A percentile compares a stretch with the other conserved stretches of the same genome.
phyloP scores from a whole-genome alignment of 2,329 filamentous ascomycete genomes.

The Colletotrichum chrysophilum region DNA sequence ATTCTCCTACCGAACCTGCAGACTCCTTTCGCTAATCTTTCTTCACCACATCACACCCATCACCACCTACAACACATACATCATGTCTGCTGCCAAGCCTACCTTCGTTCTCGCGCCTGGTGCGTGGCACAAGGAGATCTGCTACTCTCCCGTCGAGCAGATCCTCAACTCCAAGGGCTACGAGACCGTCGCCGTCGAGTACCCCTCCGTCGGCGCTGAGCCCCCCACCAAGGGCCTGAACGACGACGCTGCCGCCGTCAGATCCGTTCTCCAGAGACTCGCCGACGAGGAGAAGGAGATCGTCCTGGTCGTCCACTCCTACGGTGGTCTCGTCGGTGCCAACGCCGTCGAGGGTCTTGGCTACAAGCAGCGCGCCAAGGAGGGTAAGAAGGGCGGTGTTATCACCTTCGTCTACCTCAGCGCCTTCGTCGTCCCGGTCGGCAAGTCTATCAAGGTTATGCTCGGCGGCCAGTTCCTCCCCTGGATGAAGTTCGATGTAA shows the following conservation, averaged over 20 bases:
- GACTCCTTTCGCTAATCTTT: not conserved
- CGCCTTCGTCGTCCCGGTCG: slow-evolving; percentile 34
- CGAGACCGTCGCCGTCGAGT: slow-evolving; percentile 31
- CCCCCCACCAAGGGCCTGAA: slow-evolving; percentile 27
- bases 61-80: not conserved
- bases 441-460: slow-evolving; percentile 26
- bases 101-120: slow-evolving; percentile 43
- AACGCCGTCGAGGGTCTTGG: slow-evolving; percentile 41
- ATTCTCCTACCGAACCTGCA: not conserved
- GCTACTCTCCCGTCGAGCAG: slow-evolving; percentile 32
- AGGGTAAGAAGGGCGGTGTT: slow-evolving; percentile 42
- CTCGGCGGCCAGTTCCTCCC: slow-evolving; percentile 27
- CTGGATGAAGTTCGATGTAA: slow-evolving; percentile 31
- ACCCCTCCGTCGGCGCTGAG: slow-evolving; percentile 36
- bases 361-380: slow-evolving; percentile 33
- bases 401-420: slow-evolving; percentile 39
- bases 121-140: slow-evolving; percentile 38
- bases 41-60: not conserved
- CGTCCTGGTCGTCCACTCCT: slow-evolving; percentile 47
- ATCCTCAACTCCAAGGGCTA: slow-evolving; percentile 35
- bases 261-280: slow-evolving; percentile 28
- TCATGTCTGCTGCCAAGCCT: slow-evolving; percentile 10
- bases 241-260: slow-evolving; percentile 37
- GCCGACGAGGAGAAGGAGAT: slow-evolving; percentile 42
- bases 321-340: slow-evolving; percentile 43